Evolutionary conservation across 129 eudicot genomes (phyloP).

Genomic region (Tagetes erecta): DNA sequence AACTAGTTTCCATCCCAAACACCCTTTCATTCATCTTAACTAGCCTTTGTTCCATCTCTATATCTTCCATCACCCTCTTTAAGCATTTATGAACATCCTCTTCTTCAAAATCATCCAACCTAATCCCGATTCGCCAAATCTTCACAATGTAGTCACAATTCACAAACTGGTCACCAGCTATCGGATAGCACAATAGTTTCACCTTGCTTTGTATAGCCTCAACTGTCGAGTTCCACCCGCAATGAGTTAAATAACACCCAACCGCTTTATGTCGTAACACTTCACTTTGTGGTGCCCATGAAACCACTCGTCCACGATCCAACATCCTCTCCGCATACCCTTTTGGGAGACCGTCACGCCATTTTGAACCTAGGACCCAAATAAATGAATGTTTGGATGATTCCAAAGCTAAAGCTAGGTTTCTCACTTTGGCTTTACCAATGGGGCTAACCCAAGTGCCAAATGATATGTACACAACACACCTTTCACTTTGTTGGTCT

Average conservation of each 20-base stretch:
- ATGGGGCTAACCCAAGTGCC: slow-evolving; percentile 94
- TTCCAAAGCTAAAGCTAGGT: slow-evolving; percentile 62
- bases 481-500: slow-evolving; percentile 42
- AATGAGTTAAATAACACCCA: slow-evolving; percentile 77
- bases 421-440: slow-evolving; percentile 49
- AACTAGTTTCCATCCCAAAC: slow-evolving; percentile 60
- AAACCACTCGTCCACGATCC: slow-evolving; percentile 50
- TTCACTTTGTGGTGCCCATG: slow-evolving; percentile 89
- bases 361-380: slow-evolving; percentile 70
- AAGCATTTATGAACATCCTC: slow-evolving; percentile 44
- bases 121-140: slow-evolving; percentile 65
- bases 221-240: slow-evolving; percentile 89
- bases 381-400: slow-evolving; percentile 54
- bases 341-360: slow-evolving; percentile 70
- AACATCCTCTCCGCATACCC: slow-evolving; percentile 43
- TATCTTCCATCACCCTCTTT: slow-evolving; percentile 41
- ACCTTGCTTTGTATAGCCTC: slow-evolving; percentile 80
- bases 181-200: slow-evolving; percentile 60
- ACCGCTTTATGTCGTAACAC: slow-evolving; percentile 64
- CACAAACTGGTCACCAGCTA: slow-evolving; percentile 83
- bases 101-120: slow-evolving; percentile 40
- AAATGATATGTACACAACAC: slow-evolving; percentile 66
- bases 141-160: slow-evolving; percentile 70
- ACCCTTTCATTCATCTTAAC: slow-evolving; percentile 45
- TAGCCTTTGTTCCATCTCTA: slow-evolving; percentile 41